Base-by-base conservation (phyloP, 352 stramenopile species). In the Elongisporangium anandrum region DNA sequence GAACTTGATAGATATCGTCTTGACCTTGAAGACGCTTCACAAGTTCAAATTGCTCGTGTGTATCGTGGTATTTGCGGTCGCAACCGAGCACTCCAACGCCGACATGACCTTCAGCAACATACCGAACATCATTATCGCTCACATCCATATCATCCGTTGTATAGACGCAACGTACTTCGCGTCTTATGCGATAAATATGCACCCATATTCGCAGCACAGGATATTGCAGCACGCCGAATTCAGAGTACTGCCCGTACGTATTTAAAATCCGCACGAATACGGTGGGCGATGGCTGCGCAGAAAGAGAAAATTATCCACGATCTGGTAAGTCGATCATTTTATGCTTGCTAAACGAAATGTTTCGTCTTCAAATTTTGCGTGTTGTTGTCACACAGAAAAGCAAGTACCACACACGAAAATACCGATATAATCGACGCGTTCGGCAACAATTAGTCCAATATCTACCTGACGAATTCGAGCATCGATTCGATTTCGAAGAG, bases 321-420 rank as follows among this genome's bases (percentile, higher is more conserved):
- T 0, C 63, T 92, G 8, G 73, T 85, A 41, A 41, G 9, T 41
- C 29, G 13, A 41, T 41, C 29, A 41, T 41, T 13, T 41, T 41
- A 9, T 7, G 7, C 24, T 34, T 34, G 24, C 24, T 34, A 34
- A 34, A 7, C 24, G 3, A 34, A 34, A 7, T 34, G 24, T n/a
- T n/a, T n/a, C n/a, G n/a, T n/a, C n/a, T n/a, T n/a, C n/a, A n/a
- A n/a, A n/a, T n/a, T n/a, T n/a, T n/a, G n/a, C n/a, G n/a, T n/a
- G n/a, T n/a, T n/a, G n/a, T n/a, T n/a, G n/a, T n/a, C n/a, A 26
- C n/a, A 50, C 48, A 82, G 73, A 72, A 58, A 63, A 70, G 63
- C 65, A 90, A 89, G 54, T 59, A 79, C 20, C 60, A 61, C 21
- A 88, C 80, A 34, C 71, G 65, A n/a, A 90, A 88, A 66, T 90